These are phyloP conservation scores for Diaporthe helianthi DNA, from an alignment of 2,329 filamentous ascomycete genomes.

Conservation along the genomic window DNA sequence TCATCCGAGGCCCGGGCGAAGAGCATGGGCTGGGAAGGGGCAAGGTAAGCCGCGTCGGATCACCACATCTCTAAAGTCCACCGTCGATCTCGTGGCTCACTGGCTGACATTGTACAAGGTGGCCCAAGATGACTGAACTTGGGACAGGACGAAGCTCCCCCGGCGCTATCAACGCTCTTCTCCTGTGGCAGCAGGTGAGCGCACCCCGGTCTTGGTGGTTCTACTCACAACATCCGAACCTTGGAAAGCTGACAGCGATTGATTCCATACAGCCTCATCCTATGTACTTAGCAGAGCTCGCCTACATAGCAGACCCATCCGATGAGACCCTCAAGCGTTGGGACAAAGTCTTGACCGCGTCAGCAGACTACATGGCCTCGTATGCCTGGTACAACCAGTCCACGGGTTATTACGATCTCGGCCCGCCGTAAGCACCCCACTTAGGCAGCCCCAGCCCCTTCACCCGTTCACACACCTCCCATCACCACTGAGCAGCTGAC, in stretches of 20 bases:
- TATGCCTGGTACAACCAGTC: conserved; percentile 44
- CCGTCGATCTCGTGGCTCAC: fast-evolving
- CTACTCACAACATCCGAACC: background rate
- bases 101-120: background rate
- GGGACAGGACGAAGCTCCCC: conserved; percentile 54
- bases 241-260: background rate
- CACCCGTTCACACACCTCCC: background rate
- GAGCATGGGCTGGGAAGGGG: conserved; percentile 14
- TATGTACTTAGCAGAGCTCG: conserved; percentile 54
- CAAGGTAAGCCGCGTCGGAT: background rate
- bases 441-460: too few relatives aligned
- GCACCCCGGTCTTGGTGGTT: background rate
- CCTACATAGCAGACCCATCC: conserved; percentile 41
- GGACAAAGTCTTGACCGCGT: conserved; percentile 40
- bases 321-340: conserved; percentile 39
- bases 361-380: conserved; percentile 44
- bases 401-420: conserved; percentile 48
- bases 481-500: background rate
- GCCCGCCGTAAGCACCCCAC: conserved; percentile 52
- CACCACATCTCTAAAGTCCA: too few relatives aligned
- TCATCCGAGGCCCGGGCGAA: background rate
- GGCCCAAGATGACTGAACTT: conserved; percentile 49
- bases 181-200: conserved; percentile 54
- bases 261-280: conserved; percentile 51
- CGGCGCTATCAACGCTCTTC: conserved; percentile 56